Base-by-base conservation (phyloP, 2,329 filamentous ascomycete genomes). In the Fusarium abutilonis region DNA sequence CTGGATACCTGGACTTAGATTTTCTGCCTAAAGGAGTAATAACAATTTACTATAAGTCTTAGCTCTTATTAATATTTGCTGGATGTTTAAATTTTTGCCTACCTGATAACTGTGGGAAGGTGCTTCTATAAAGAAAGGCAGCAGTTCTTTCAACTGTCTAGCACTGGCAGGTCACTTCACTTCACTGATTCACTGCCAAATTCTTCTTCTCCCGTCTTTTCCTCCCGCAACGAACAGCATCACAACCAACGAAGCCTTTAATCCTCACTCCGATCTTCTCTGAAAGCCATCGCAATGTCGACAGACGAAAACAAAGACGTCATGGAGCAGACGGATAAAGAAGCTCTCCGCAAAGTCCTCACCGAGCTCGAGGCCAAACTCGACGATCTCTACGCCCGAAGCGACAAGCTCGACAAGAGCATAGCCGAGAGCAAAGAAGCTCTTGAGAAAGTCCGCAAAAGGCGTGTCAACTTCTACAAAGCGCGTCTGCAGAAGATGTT, bases 1-100 rank as follows among this genome's bases (percentile, higher is more conserved):
- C 15, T 28, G 32, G 49, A 60, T 55, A 60, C 49, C 35, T 21
- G 42, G n/a, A 39, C 7, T 56, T 65, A 50, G 56, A 34, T 34
- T 36, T 40, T 29, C 15, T n/a, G 14, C 34, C 15, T 28, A 7
- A 40, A 34, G 29, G 8, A 17, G 14, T 19, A 35, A 17, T 8
- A 15, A 15, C 21, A 28, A 4, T 7, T 21, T 3, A 10, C n/a
- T 15, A 13, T 36, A 19, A 13, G 10, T 35, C 9, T 40, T 29
- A 21, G 21, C 5, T 6, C 8, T 13, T 3, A 11, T 15, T 21
- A 23, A 39, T 21, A n/a, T 10, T 26, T 26, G 19, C 36, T 28
- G 26, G 23, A 13, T 26, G 8, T 26, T 26, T 5, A 31, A 21
- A 29, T 32, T 54, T 19, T 9, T 52, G 10, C 14, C 17, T 23